A percentile compares a stretch with the other conserved stretches of the same genome.
Evolutionary conservation across 192 early-diverging fungal species (phyloP).

Genomic region (Irineochytrium annulatum): DNA sequence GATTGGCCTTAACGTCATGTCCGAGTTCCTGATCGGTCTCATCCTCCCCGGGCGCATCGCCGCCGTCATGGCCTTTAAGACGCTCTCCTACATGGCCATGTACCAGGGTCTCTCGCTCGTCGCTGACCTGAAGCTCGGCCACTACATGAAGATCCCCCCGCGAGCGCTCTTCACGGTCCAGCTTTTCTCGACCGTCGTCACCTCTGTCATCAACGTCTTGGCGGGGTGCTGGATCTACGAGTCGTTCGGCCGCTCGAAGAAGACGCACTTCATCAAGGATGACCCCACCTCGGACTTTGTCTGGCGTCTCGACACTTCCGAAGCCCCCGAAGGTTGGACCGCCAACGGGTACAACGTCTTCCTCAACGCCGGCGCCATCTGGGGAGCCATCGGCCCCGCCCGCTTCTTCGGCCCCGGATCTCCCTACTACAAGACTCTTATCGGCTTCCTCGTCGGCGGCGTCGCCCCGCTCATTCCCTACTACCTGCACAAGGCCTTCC

Average conservation of each 20-base stretch:
- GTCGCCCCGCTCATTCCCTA: constrained; percentile 31
- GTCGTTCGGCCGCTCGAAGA: not conserved
- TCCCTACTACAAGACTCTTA: constrained; percentile 20
- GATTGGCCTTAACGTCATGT: constrained; percentile 78
- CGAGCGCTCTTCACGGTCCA: constrained; percentile 55
- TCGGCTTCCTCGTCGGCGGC: constrained; percentile 20
- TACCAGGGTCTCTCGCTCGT: constrained; percentile 73
- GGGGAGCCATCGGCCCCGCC: constrained; percentile 69
- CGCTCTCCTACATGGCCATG: constrained; percentile 75
- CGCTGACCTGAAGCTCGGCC: constrained; percentile 70
- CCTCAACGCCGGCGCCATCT: constrained; percentile 61
- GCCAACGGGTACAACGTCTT: constrained; percentile 42
- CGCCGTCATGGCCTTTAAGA: constrained; percentile 82
- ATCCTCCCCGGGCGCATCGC: constrained; percentile 75
- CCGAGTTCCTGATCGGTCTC: constrained; percentile 80
- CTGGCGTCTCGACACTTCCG: not conserved
- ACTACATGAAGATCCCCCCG: constrained; percentile 74
- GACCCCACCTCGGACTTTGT: not conserved
- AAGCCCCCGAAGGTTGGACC: not conserved
- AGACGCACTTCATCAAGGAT: not conserved
- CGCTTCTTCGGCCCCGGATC: constrained; percentile 52
- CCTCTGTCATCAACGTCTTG: constrained; percentile 20
- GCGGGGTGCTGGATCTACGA: not conserved
- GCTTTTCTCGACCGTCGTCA: constrained; percentile 53
- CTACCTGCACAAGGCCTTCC: constrained; percentile 36